A percentile compares a stretch with the other conserved stretches of the same genome.
phyloP scores from a whole-genome alignment of 2,329 filamentous ascomycete species.

The Nothophoma quercina region DNA sequence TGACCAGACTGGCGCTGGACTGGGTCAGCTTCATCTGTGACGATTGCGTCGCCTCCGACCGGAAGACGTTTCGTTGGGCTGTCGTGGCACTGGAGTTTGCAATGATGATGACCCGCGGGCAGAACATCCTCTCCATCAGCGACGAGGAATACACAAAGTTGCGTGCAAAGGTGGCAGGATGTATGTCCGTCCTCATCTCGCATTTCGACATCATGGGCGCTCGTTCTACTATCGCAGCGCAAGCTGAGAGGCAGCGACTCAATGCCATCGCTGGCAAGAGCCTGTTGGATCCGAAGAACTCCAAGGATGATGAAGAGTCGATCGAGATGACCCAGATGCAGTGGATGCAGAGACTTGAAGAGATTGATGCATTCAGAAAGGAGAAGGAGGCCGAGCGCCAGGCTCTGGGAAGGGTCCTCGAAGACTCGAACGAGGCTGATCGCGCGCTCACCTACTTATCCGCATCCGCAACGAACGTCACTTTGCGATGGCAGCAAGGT shows the following conservation, averaged over 20 bases:
- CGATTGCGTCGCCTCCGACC: slow-evolving; percentile 91
- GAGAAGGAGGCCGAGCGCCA: slow-evolving; percentile 85
- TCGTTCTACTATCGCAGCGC: slow-evolving; percentile 88
- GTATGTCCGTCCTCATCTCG: slow-evolving; percentile 96
- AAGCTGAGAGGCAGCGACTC: slow-evolving; percentile 88
- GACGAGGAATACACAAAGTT: slow-evolving; percentile 86
- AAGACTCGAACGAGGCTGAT: slow-evolving; percentile 95
- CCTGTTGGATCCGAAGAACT: slow-evolving; percentile 76
- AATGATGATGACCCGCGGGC: slow-evolving; percentile 94
- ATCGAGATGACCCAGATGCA: slow-evolving; percentile 76
- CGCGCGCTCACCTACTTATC: slow-evolving; percentile 93
- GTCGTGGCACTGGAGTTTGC: slow-evolving; percentile 94
- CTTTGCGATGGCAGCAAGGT: slow-evolving; percentile 97
- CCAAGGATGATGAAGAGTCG: slow-evolving; percentile 85
- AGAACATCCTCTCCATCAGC: slow-evolving; percentile 89
- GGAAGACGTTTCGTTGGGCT: slow-evolving; percentile 97
- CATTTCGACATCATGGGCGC: slow-evolving; percentile 99
- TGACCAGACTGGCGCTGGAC: slow-evolving; percentile 90
- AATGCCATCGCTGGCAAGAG: slow-evolving; percentile 81
- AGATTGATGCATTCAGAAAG: slow-evolving; percentile 79
- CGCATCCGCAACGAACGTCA: slow-evolving; percentile 92
- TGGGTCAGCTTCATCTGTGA: slow-evolving; percentile 99
- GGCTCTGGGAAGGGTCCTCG: slow-evolving; percentile 86
- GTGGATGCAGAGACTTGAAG: slow-evolving; percentile 74
- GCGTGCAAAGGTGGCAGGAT: slow-evolving; percentile 88